A percentile compares a stretch with the other conserved stretches of the same genome.
Conservation (phyloP, 1,284 basidiomycete genomes). For the Papiliotrema nemorosa region DNA sequence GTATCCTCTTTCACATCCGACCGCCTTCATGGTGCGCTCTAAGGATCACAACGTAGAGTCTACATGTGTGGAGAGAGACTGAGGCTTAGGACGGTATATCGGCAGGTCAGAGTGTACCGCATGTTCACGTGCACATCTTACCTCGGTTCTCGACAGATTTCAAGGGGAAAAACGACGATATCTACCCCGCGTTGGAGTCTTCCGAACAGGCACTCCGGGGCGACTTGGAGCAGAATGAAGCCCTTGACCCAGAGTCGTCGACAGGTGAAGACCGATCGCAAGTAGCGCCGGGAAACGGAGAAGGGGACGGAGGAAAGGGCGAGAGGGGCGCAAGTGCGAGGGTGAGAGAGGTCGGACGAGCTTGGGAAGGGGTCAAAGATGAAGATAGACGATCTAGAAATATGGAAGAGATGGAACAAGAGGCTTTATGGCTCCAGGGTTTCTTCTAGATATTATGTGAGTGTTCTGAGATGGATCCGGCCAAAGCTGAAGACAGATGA, state of each 20-base stretch:
- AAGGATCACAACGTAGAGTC: not conserved
- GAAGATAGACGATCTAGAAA: constrained; percentile 65
- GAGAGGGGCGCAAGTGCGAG: not conserved
- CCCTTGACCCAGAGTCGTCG: not conserved
- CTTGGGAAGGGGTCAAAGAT: constrained; percentile 58
- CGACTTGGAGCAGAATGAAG: constrained; percentile 41
- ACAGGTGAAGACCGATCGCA: not conserved
- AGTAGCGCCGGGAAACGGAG: too few relatives aligned
- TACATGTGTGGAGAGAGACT: constrained; percentile 57
- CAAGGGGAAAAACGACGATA: constrained; percentile 62
- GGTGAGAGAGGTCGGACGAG: constrained; percentile 32
- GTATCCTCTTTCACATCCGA: too few relatives aligned
- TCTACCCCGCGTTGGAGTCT: constrained; percentile 72
- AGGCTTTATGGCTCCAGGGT: constrained; percentile 61
- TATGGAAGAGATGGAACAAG: constrained; percentile 68
- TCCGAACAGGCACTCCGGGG: constrained; percentile 55
- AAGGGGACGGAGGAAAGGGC: too few relatives aligned
- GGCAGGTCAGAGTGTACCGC: constrained; percentile 80
- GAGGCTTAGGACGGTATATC: constrained; percentile 82
- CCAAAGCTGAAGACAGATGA: too few relatives aligned
- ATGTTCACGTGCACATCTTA: constrained; percentile 85
- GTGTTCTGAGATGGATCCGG: too few relatives aligned
- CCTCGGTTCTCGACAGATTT: constrained; percentile 65
- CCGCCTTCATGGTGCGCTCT: too few relatives aligned
- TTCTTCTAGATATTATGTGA: not conserved